A percentile compares a stretch with the other conserved stretches of the same genome.
These are phyloP conservation scores for Omphalea diandra DNA, from an alignment of 441 rosid genomes.

Conservation along the genomic window DNA sequence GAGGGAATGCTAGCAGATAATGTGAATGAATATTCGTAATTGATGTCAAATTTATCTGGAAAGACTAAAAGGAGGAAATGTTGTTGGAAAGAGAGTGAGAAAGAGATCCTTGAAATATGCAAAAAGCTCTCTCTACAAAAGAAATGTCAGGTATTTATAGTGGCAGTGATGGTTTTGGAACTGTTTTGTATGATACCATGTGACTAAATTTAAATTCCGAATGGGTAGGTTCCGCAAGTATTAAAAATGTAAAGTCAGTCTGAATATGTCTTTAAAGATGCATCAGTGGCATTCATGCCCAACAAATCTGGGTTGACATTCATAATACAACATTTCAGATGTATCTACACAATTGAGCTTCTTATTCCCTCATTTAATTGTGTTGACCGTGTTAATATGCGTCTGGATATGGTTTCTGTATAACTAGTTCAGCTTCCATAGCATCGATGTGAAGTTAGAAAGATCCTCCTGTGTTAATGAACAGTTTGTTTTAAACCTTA, in stretches of 20 bases:
- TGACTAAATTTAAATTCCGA: background rate
- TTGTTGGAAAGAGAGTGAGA: background rate
- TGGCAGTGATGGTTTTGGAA: background rate
- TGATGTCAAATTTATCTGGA: background rate
- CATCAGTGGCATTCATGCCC: background rate
- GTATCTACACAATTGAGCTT: background rate
- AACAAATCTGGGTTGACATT: too few species aligned
- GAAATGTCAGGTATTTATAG: background rate
- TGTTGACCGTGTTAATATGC: background rate
- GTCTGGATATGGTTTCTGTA: background rate
- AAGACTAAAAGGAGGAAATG: background rate
- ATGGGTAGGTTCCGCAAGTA: background rate
- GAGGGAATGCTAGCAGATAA: background rate
- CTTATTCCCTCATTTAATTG: background rate
- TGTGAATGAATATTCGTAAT: background rate
- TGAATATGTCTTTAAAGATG: background rate
- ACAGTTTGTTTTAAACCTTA: slow-evolving; percentile 19
- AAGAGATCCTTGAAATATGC: background rate
- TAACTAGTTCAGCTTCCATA: background rate
- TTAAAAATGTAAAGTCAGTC: background rate
- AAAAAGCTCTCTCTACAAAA: background rate
- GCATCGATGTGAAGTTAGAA: background rate
- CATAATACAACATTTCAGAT: background rate
- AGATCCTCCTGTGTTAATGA: slow-evolving; percentile 14
- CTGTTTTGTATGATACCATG: background rate